Conservation (phyloP, 352 stramenopile species). For the Elongisporangium prolatum region DNA sequence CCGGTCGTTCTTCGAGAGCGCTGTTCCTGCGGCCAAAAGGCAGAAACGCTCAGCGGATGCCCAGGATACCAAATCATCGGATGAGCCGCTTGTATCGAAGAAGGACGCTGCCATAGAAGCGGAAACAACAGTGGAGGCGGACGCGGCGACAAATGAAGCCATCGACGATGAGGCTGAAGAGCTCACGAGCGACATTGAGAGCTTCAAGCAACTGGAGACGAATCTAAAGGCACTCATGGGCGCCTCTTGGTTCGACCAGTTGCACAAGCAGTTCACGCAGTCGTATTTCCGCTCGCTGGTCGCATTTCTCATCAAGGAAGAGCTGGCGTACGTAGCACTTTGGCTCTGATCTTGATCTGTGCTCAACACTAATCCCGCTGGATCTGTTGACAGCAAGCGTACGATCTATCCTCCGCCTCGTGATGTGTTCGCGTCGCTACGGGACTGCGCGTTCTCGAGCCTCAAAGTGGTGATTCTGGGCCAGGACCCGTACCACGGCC, state of each 20-base stretch:
- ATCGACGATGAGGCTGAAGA: slow-evolving; percentile 7
- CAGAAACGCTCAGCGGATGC: not conserved
- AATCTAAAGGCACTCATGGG: slow-evolving; percentile 37
- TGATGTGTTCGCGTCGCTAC: slow-evolving; percentile 88
- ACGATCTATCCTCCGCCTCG: slow-evolving; percentile 83
- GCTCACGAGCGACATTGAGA: slow-evolving; percentile 20
- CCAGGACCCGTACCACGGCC: slow-evolving; percentile 90
- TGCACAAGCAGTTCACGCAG: slow-evolving; percentile 43
- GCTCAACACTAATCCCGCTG: not conserved
- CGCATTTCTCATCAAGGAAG: slow-evolving; percentile 45
- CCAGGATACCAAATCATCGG: slow-evolving; percentile 1
- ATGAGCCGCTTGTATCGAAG: not conserved
- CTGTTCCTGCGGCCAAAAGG: slow-evolving; percentile 22
- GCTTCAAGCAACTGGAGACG: slow-evolving; percentile 32
- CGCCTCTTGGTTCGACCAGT: slow-evolving; percentile 47
- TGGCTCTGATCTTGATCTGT: not conserved
- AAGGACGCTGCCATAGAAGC: not conserved
- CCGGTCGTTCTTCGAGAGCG: slow-evolving; percentile 51
- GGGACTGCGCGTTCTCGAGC: slow-evolving; percentile 80
- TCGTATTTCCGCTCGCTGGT: slow-evolving; percentile 43
- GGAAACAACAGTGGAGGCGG: not conserved
- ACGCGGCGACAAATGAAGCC: not conserved
- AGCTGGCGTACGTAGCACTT: slow-evolving; percentile 9
- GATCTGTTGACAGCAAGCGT: slow-evolving; percentile 32
- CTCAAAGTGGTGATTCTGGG: slow-evolving; percentile 93